A percentile compares a stretch with the other conserved stretches of the same genome.
These are phyloP conservation scores for Ambrosia trifida DNA, from an alignment of 129 eudicot genomes.

Conservation along the genomic window DNA sequence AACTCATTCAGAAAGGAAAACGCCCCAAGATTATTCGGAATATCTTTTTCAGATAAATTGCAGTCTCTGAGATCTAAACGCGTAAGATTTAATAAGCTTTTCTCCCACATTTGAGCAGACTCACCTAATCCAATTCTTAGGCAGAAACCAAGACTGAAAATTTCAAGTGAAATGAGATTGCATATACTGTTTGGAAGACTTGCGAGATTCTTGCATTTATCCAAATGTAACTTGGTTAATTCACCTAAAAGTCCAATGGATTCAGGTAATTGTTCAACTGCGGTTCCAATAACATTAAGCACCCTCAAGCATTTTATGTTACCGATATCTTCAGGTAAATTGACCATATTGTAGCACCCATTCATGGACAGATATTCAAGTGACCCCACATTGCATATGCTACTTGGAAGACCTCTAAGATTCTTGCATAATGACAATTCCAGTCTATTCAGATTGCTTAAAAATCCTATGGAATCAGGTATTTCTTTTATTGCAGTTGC, in stretches of 20 bases:
- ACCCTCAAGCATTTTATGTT: conserved; percentile 7
- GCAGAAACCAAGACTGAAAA: conserved; percentile 19
- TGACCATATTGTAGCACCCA: conserved; percentile 24
- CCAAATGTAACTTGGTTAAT: conserved; percentile 2
- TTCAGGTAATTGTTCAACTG: conserved; percentile 5
- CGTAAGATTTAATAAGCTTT: conserved; percentile 10
- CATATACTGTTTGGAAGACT: conserved; percentile 11
- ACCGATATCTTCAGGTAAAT: conserved; percentile 27
- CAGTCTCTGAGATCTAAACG: neutral
- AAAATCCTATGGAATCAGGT: conserved; percentile 2
- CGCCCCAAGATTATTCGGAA: conserved; percentile 9
- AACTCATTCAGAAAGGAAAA: neutral
- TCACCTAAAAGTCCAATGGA: conserved; percentile 6
- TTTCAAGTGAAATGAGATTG: conserved; percentile 12
- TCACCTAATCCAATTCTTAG: conserved; percentile 10
- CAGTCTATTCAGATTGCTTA: conserved; percentile 3
- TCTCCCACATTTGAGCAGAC: conserved; percentile 25
- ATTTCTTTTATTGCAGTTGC: conserved; percentile 19
- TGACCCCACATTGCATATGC: conserved; percentile 26
- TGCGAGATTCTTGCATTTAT: conserved; percentile 5
- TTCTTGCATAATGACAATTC: conserved; percentile 8
- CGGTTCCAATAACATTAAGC: conserved; percentile 6
- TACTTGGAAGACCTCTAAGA: conserved; percentile 24
- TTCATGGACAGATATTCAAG: conserved; percentile 2
- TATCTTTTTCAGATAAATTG: conserved; percentile 17